Evolutionary conservation across 306 rosid genomes (phyloP).

Genomic region (Chamaecrista fasciculata): DNA sequence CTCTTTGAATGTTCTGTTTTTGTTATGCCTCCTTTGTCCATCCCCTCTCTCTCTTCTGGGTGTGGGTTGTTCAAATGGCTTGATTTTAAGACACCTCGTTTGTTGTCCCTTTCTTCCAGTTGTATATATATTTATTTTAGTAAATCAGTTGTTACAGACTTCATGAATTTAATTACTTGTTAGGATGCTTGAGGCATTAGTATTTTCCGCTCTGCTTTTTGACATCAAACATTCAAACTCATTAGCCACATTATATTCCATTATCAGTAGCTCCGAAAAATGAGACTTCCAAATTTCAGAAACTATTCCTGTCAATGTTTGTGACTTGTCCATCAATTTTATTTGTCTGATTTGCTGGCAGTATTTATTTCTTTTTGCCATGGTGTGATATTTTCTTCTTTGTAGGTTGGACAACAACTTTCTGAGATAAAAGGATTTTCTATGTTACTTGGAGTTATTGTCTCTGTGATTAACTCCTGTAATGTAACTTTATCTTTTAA

Average conservation of each 20-base stretch:
- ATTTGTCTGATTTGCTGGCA: background rate
- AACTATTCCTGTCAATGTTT: background rate
- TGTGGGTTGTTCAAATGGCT: background rate
- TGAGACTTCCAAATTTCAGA: background rate
- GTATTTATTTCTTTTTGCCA: background rate
- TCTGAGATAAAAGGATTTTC: background rate
- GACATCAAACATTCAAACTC: background rate
- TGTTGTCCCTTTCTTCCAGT: background rate
- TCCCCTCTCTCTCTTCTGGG: background rate
- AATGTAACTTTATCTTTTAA: background rate
- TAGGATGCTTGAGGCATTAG: background rate
- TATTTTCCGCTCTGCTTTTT: background rate
- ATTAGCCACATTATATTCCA: background rate
- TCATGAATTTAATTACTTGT: background rate
- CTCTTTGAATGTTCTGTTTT: constrained; percentile 7
- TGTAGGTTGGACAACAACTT: background rate
- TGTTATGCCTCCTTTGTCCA: background rate
- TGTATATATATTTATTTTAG: background rate
- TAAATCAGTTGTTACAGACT: background rate
- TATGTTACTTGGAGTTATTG: background rate
- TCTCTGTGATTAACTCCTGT: background rate
- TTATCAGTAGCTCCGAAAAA: background rate
- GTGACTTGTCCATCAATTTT: background rate
- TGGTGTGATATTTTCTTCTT: background rate
- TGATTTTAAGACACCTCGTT: background rate